Percentiles rank a stretch among this genome's conserved stretches.
These are phyloP conservation scores for Myochromella boudieri DNA, from an alignment of 768 basidiomycete species.

Conservation along the genomic window DNA sequence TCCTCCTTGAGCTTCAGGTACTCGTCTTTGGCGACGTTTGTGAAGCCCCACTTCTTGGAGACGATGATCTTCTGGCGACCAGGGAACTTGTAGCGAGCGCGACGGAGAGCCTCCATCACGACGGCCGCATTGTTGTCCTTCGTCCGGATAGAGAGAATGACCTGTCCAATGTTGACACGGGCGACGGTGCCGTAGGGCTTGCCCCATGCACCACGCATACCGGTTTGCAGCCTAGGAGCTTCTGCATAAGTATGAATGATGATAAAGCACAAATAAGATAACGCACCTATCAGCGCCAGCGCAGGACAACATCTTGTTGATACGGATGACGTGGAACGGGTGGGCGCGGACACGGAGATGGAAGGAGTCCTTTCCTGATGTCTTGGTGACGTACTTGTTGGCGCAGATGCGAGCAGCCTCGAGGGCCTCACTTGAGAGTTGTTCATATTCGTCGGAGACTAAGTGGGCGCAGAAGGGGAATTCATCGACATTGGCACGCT, in stretches of 20 bases:
- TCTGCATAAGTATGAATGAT: too few species aligned
- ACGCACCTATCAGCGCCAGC: conserved; percentile 95
- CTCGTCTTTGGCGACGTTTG: conserved; percentile 87
- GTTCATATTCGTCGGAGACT: conserved; percentile 98
- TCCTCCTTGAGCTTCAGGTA: conserved; percentile 88
- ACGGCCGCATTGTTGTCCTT: conserved; percentile 86
- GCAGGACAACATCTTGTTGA: conserved; percentile 99
- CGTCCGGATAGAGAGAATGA: conserved; percentile 85
- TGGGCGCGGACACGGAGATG: conserved; percentile 96
- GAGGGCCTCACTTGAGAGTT: conserved; percentile 91
- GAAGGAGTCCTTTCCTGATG: conserved; percentile 98
- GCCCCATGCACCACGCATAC: conserved; percentile 99
- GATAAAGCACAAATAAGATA: too few species aligned
- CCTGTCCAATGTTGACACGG: conserved; percentile 95
- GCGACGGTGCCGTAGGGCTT: conserved; percentile 97
- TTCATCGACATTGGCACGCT: conserved; percentile 95
- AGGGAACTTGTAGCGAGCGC: conserved; percentile 99
- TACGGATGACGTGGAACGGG: conserved; percentile 97
- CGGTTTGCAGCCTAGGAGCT: conserved; percentile 86
- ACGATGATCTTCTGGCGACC: conserved; percentile 96
- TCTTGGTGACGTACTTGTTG: conserved; percentile 99
- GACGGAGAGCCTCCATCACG: conserved; percentile 95
- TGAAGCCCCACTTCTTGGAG: conserved; percentile 99
- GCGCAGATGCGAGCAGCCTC: conserved; percentile 99
- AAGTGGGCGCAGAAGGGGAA: conserved; percentile 97